Conservation (phyloP, 2,329 filamentous ascomycete species). For the Triangularia verruculosa region DNA sequence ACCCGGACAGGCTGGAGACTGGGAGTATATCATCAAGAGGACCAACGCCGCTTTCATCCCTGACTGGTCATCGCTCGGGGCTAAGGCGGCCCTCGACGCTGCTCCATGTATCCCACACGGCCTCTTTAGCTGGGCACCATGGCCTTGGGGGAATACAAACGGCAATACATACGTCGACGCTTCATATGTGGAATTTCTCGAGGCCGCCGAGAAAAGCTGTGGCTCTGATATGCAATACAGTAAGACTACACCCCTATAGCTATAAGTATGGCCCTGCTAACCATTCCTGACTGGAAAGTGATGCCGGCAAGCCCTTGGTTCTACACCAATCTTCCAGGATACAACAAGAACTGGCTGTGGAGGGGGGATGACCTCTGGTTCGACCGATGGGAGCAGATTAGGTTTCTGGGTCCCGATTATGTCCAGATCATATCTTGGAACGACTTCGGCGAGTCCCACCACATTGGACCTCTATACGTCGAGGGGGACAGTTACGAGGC, state of each 20-base stretch:
- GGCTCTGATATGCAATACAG: background rate
- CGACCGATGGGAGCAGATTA: conserved; percentile 51
- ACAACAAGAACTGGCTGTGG: conserved; percentile 61
- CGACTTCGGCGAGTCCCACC: conserved; percentile 54
- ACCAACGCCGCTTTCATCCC: conserved; percentile 42
- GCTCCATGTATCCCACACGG: conserved; percentile 32
- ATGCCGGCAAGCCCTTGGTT: conserved; percentile 41
- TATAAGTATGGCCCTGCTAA: too few relatives aligned
- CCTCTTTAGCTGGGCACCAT: conserved; percentile 39
- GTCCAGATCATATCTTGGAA: conserved; percentile 43
- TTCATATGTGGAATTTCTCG: conserved; percentile 34
- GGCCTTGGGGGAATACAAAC: conserved; percentile 34
- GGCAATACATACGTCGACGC: conserved; percentile 35
- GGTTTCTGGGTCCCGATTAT: conserved; percentile 27
- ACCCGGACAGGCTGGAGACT: conserved; percentile 39
- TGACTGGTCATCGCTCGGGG: conserved; percentile 43
- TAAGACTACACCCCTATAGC: background rate
- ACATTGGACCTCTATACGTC: conserved; percentile 47
- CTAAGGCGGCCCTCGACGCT: conserved; percentile 25
- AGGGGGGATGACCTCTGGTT: conserved; percentile 57
- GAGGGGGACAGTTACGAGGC: conserved; percentile 38
- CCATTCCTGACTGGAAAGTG: too few relatives aligned
- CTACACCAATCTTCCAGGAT: conserved; percentile 56
- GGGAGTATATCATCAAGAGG: conserved; percentile 40
- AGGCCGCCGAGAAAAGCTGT: background rate